phyloP scores from a whole-genome alignment of 2,329 filamentous ascomycete species.

The Xylariaceae sp. region DNA sequence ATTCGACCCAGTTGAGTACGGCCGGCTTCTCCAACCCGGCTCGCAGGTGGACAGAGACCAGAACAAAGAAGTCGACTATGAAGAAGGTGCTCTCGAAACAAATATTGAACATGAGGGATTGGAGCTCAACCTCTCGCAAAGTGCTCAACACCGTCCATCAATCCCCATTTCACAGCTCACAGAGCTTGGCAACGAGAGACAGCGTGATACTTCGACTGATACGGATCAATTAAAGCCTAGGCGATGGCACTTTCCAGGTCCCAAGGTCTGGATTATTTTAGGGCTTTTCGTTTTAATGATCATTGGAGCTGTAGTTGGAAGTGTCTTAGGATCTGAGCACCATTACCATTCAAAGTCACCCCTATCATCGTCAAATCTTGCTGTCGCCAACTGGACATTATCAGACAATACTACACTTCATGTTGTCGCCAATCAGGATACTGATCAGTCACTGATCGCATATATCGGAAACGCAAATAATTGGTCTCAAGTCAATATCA shows the following conservation, averaged over 20 bases:
- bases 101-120: conserved; percentile 3
- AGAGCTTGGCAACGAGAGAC: not conserved
- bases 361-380: not conserved
- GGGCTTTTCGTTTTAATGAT: not conserved
- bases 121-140: not conserved
- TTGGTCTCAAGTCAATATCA: conserved; percentile 4
- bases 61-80: conserved; percentile 1
- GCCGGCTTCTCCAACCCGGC: not conserved
- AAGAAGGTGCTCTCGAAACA: conserved; percentile 1
- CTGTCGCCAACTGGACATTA: conserved; percentile 4
- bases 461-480: not conserved
- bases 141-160: not conserved
- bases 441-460: conserved; percentile 4
- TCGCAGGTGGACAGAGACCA: not conserved
- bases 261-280: too few species aligned
- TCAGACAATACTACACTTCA: not conserved
- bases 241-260: too few species aligned
- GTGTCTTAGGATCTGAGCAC: not conserved
- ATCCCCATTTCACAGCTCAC: not conserved
- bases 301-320: not conserved
- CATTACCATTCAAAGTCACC: not conserved
- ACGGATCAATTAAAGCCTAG: too few species aligned
- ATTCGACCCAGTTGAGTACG: not conserved
- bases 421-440: conserved; percentile 2
- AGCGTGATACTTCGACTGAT: too few species aligned